Evolutionary conservation across 139 green algal genomes (phyloP).

Genomic region (Trebouxia sp.): DNA sequence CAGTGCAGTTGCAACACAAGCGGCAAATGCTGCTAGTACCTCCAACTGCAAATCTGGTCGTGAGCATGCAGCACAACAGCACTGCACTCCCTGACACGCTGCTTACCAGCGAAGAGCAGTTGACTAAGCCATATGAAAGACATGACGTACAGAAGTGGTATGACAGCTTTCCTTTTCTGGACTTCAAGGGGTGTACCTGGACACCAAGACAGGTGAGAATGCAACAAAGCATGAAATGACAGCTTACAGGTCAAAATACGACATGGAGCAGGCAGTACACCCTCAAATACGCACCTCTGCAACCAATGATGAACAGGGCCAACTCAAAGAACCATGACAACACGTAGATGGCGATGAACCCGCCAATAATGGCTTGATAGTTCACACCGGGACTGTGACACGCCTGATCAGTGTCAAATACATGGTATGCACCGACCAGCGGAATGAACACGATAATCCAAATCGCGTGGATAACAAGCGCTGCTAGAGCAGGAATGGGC

Average conservation of each 20-base stretch:
- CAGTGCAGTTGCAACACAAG: too few relatives aligned
- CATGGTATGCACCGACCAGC: conserved; percentile 14
- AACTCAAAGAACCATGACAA: conserved; percentile 33
- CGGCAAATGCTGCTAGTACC: too few relatives aligned
- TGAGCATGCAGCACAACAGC: too few relatives aligned
- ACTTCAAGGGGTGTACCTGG: conserved; percentile 45
- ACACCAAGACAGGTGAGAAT: not conserved
- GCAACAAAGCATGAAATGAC: too few relatives aligned
- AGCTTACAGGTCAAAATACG: too few relatives aligned
- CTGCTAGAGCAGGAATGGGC: conserved; percentile 34
- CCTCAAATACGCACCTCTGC: conserved; percentile 9
- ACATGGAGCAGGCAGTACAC: too few relatives aligned
- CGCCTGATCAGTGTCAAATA: not conserved
- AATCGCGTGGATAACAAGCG: conserved; percentile 28
- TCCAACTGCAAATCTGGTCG: too few relatives aligned
- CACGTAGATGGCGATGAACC: conserved; percentile 34
- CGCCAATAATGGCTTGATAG: conserved; percentile 32
- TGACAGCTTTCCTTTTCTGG: conserved; percentile 38
- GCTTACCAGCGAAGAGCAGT: conserved; percentile 8
- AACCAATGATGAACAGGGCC: conserved; percentile 10
- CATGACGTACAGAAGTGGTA: conserved; percentile 44
- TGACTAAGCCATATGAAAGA: conserved; percentile 27
- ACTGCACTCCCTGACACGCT: too few relatives aligned
- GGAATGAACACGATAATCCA: conserved; percentile 44
- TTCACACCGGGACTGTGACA: conserved; percentile 7